Evolutionary conservation across 441 rosid species (phyloP).

Genomic region (Dalechampia spathulata): DNA sequence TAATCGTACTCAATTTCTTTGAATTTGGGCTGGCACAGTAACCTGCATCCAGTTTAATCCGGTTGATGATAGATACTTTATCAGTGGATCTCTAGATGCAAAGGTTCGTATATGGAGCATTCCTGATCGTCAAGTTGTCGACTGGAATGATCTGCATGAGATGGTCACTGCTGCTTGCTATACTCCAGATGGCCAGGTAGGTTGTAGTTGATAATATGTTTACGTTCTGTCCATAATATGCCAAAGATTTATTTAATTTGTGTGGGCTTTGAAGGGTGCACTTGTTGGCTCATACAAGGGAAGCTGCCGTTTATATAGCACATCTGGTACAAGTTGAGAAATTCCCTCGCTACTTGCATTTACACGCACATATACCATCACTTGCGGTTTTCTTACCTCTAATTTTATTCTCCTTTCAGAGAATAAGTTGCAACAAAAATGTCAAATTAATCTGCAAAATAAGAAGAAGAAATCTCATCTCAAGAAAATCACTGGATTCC

Average conservation of each 20-base stretch:
- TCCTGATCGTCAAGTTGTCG: conserved; percentile 90
- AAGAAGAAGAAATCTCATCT: conserved; percentile 91
- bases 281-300: conserved; percentile 95
- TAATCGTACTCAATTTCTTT: conserved; percentile 15
- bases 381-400: conserved; percentile 5
- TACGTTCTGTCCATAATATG: conserved; percentile 5
- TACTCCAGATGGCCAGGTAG: conserved; percentile 98
- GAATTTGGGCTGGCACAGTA: conserved; percentile 45
- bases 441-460: conserved; percentile 76
- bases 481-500: conserved; percentile 97
- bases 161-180: conserved; percentile 99
- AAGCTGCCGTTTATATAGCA: conserved; percentile 68
- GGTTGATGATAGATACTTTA: conserved; percentile 92
- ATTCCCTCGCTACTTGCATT: neutral
- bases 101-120: conserved; percentile 99
- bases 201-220: conserved; percentile 1
- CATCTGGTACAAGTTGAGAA: conserved; percentile 48
- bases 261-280: conserved; percentile 61
- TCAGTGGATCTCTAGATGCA: conserved; percentile 94
- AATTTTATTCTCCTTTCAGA: conserved; percentile 35
- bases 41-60: conserved; percentile 99
- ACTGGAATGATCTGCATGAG: conserved; percentile 97
- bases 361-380: neutral
- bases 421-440: conserved; percentile 76
- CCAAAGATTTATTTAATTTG: conserved; percentile 8